These are phyloP conservation scores for Phytophthora macrochlamydospora DNA, from an alignment of 352 stramenopile genomes.

Conservation along the genomic window DNA sequence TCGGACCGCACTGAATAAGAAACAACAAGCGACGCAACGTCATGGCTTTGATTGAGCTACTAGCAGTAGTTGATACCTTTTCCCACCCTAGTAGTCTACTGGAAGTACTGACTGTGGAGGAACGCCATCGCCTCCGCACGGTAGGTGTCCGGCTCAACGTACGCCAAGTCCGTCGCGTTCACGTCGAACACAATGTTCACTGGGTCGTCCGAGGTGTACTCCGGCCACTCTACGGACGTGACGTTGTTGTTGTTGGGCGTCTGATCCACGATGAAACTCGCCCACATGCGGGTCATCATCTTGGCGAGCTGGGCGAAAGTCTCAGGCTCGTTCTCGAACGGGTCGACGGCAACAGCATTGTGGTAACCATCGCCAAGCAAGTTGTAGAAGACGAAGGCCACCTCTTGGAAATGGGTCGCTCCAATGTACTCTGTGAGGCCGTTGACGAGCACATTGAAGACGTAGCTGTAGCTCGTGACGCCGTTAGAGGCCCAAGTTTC, in stretches of 20 bases:
- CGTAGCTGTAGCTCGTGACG: slow-evolving; percentile 32
- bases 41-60: too few relatives aligned
- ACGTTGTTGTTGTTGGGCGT: not conserved
- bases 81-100: not conserved
- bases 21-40: too few relatives aligned
- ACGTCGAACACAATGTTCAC: not conserved
- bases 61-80: too few relatives aligned
- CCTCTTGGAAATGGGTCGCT: slow-evolving; percentile 32
- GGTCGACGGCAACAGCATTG: slow-evolving; percentile 22
- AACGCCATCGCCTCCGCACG: not conserved
- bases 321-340: slow-evolving; percentile 28
- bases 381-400: slow-evolving; percentile 40
- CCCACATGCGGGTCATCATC: slow-evolving; percentile 25
- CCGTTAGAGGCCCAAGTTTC: slow-evolving; percentile 29
- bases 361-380: slow-evolving; percentile 26
- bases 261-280: slow-evolving; percentile 12
- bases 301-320: slow-evolving; percentile 17
- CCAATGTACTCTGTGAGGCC: slow-evolving; percentile 15
- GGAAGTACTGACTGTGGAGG: not conserved
- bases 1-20: not conserved
- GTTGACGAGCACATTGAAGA: slow-evolving; percentile 26
- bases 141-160: not conserved
- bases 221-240: not conserved
- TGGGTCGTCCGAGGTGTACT: not conserved
- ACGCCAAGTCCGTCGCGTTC: not conserved